Conservation (phyloP, 257 asterid species). For the Echites panduratus region DNA sequence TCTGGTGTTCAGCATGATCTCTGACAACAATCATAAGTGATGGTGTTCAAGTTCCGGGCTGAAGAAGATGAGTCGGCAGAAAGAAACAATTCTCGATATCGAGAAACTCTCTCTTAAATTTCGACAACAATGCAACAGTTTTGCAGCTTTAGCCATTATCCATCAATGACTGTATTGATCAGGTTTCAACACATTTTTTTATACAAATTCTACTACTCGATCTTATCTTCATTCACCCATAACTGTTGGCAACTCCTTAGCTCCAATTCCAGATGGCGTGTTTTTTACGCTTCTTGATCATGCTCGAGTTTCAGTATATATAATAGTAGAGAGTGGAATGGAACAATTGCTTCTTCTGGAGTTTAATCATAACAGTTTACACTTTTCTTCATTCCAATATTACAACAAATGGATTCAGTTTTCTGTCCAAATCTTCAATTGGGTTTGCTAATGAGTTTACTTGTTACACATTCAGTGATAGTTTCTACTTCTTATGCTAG, state of each 20-base stretch:
- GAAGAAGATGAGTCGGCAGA: conserved; percentile 11
- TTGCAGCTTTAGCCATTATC: not conserved
- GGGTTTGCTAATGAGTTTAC: not conserved
- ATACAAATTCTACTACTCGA: not conserved
- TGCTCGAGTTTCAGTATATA: not conserved
- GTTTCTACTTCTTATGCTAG: conserved; percentile 8
- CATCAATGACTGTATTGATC: not conserved
- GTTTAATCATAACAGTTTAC: not conserved
- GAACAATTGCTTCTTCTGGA: too few species aligned
- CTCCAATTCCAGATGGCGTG: conserved; percentile 28
- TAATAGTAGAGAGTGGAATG: not conserved
- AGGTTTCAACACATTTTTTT: not conserved
- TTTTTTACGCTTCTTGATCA: not conserved
- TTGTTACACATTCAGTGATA: conserved; percentile 16
- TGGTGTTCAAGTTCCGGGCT: not conserved
- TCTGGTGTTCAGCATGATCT: not conserved
- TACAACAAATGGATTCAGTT: conserved; percentile 19
- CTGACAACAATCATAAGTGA: not conserved
- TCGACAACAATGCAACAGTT: not conserved
- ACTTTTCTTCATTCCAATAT: too few species aligned
- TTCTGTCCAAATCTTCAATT: conserved; percentile 10
- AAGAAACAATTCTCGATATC: conserved; percentile 6
- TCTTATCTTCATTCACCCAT: conserved; percentile 21
- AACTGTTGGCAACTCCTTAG: conserved; percentile 29
- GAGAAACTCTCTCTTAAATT: not conserved